phyloP scores from a whole-genome alignment of 2,329 filamentous ascomycete genomes.

The Exophiala alcalophila region DNA sequence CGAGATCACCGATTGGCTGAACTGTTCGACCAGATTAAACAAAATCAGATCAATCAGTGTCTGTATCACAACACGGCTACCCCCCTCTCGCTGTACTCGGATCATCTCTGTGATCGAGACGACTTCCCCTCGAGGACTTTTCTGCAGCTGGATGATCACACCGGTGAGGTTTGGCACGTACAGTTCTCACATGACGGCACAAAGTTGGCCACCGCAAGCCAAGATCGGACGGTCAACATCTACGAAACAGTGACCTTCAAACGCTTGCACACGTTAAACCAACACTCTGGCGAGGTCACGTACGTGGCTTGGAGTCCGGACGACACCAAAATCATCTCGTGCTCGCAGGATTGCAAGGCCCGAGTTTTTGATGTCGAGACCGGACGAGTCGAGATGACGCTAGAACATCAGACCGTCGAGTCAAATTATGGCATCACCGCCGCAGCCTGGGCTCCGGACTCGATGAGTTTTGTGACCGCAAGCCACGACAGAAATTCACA shows the following conservation, averaged over 20 bases:
- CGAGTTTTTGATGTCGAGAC: slow-evolving; percentile 73
- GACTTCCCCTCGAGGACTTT: slow-evolving; percentile 74
- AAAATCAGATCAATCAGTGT: slow-evolving; percentile 76
- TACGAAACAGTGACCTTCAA: slow-evolving; percentile 74
- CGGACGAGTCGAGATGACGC: slow-evolving; percentile 60
- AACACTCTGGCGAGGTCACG: slow-evolving; percentile 69
- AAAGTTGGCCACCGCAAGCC: slow-evolving; percentile 77
- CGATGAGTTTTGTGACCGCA: slow-evolving; percentile 73
- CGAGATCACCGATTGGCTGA: slow-evolving; percentile 83
- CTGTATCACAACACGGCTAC: slow-evolving; percentile 80
- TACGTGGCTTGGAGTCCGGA: slow-evolving; percentile 91
- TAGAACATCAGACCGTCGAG: slow-evolving; percentile 59
- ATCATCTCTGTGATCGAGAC: slow-evolving; percentile 77
- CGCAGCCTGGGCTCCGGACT: slow-evolving; percentile 83
- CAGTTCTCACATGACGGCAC: slow-evolving; percentile 85
- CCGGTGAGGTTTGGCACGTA: slow-evolving; percentile 86
- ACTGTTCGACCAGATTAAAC: slow-evolving; percentile 78
- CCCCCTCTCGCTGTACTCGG: slow-evolving; percentile 80
- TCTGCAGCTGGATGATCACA: slow-evolving; percentile 68
- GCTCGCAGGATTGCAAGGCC: slow-evolving; percentile 70
- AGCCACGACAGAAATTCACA: slow-evolving; percentile 66
- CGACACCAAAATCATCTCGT: slow-evolving; percentile 79
- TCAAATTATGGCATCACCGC: slow-evolving; percentile 74
- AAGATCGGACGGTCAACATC: slow-evolving; percentile 71
- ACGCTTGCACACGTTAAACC: slow-evolving; percentile 59